Conservation (phyloP, 2,329 filamentous ascomycete genomes). For the Amphichorda felina region DNA sequence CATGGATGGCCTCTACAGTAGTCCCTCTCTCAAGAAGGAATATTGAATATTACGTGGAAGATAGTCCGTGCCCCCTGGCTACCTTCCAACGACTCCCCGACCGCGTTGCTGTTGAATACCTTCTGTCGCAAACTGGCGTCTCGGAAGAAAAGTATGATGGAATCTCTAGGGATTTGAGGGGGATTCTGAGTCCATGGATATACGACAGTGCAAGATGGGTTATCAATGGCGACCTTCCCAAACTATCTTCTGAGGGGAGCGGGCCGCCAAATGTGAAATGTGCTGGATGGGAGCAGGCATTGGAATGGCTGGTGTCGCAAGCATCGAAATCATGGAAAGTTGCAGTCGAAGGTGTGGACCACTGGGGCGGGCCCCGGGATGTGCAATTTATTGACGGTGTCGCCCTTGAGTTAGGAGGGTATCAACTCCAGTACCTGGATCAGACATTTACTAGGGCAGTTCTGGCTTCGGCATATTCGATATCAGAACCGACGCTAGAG, state of each 20-base stretch:
- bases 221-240: background rate
- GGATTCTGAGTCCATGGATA: slow-evolving; percentile 63
- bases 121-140: slow-evolving; percentile 45
- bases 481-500: slow-evolving; percentile 46
- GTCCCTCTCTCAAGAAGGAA: slow-evolving; percentile 58
- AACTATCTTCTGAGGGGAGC: background rate
- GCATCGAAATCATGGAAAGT: slow-evolving; percentile 48
- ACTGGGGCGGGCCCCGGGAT: slow-evolving; percentile 65
- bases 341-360: slow-evolving; percentile 50
- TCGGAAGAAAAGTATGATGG: slow-evolving; percentile 23
- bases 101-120: slow-evolving; percentile 42
- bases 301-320: slow-evolving; percentile 53
- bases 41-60: slow-evolving; percentile 54
- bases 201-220: slow-evolving; percentile 51
- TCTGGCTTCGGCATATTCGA: slow-evolving; percentile 55
- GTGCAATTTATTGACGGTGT: slow-evolving; percentile 53
- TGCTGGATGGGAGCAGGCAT: slow-evolving; percentile 56
- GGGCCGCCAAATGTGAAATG: slow-evolving; percentile 17
- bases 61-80: slow-evolving; percentile 39
- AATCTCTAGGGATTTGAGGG: slow-evolving; percentile 53
- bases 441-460: slow-evolving; percentile 54
- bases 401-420: slow-evolving; percentile 45
- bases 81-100: slow-evolving; percentile 53
- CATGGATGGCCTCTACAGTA: slow-evolving; percentile 57
- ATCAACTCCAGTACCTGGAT: slow-evolving; percentile 47